These are phyloP conservation scores for Cryptococcus wingfieldii DNA, from an alignment of 1,284 basidiomycete genomes.

Conservation along the genomic window DNA sequence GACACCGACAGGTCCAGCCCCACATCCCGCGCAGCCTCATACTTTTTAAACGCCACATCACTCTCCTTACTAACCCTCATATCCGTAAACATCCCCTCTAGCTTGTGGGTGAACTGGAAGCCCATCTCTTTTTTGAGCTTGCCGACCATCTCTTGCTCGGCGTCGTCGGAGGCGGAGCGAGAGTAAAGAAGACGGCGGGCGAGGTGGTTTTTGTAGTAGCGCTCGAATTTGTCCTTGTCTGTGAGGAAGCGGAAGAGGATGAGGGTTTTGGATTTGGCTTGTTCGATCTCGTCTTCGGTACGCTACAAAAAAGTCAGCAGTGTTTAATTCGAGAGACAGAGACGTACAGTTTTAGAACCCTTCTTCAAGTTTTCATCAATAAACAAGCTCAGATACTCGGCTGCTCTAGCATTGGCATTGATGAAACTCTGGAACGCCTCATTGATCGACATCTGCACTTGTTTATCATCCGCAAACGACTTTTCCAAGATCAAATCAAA, in stretches of 20 bases:
- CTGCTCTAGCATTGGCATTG: slow-evolving; percentile 79
- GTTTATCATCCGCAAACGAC: slow-evolving; percentile 70
- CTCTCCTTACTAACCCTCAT: slow-evolving; percentile 86
- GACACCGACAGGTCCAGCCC: slow-evolving; percentile 76
- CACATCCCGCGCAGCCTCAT: slow-evolving; percentile 53
- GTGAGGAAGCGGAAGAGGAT: slow-evolving; percentile 89
- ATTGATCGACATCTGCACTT: slow-evolving; percentile 77
- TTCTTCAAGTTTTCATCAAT: slow-evolving; percentile 97
- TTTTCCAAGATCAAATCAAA: slow-evolving; percentile 72
- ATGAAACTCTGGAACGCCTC: slow-evolving; percentile 93
- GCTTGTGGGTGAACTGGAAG: slow-evolving; percentile 93
- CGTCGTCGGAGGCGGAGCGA: slow-evolving; percentile 91
- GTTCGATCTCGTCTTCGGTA: slow-evolving; percentile 87
- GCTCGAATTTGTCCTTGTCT: slow-evolving; percentile 97
- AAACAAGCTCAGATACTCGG: slow-evolving; percentile 94
- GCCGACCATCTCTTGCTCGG: slow-evolving; percentile 94
- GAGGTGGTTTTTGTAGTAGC: slow-evolving; percentile 95
- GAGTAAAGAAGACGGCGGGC: slow-evolving; percentile 83
- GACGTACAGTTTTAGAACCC: slow-evolving; percentile 83
- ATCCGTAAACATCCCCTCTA: slow-evolving; percentile 99
- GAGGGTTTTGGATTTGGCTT: slow-evolving; percentile 88
- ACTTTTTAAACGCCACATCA: slow-evolving; percentile 62
- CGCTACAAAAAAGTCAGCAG: slow-evolving; percentile 57
- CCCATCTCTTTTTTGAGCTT: slow-evolving; percentile 94
- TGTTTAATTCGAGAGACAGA: not conserved